A percentile compares a stretch with the other conserved stretches of the same genome.
Conservation (phyloP, 2,329 filamentous ascomycete species). For the Phialemonium atrogriseum region DNA sequence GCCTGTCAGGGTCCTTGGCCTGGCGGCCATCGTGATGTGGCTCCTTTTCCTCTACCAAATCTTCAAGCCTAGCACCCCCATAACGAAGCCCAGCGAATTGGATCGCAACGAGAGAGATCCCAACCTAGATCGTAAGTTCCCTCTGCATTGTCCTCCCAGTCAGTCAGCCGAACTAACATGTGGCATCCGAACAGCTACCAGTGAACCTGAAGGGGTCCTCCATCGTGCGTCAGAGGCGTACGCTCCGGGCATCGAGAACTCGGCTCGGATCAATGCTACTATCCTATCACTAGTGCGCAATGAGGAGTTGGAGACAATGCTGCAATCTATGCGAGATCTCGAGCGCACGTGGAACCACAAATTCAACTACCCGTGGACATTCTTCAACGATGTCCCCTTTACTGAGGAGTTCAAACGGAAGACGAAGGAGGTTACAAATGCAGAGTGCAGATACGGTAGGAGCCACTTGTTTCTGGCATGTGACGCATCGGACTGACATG, state of each 20-base stretch:
- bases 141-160: conserved; percentile 1
- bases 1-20: conserved; percentile 71
- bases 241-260: conserved; percentile 63
- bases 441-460: conserved; percentile 75
- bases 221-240: conserved; percentile 71
- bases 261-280: conserved; percentile 85
- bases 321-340: conserved; percentile 82
- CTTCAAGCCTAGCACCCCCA: conserved; percentile 46
- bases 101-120: conserved; percentile 61
- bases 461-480: too few species aligned
- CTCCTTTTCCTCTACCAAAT: conserved; percentile 73
- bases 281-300: conserved; percentile 89
- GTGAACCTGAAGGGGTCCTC: conserved; percentile 72
- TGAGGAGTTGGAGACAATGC: conserved; percentile 73
- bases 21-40: conserved; percentile 64
- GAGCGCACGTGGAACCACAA: conserved; percentile 96
- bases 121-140: conserved; percentile 69
- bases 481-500: too few species aligned
- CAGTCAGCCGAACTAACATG: conserved; percentile 5
- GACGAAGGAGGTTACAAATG: conserved; percentile 77
- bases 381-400: conserved; percentile 95
- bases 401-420: conserved; percentile 83
- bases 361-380: conserved; percentile 99
- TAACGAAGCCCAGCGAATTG: conserved; percentile 28
- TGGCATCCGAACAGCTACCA: conserved; percentile 53